Base-by-base conservation (phyloP, 2,329 filamentous ascomycete species). In the Lasiodiplodia sp. region DNA sequence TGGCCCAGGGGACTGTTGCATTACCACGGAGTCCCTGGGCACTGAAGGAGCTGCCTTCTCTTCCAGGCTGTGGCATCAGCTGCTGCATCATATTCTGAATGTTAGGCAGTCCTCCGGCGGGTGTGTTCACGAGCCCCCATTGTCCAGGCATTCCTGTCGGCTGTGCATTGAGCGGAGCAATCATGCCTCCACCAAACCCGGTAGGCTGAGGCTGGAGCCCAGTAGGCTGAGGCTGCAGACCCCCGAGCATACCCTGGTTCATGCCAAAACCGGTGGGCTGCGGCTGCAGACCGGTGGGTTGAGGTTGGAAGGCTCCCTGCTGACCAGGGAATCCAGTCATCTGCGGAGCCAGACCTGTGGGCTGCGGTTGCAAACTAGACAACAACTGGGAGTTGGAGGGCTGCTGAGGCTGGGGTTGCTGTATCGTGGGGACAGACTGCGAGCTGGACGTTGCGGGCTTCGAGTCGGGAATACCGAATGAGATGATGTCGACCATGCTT, bases 401-500 rank as follows among this genome's bases (percentile, higher is more conserved):
- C 78, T 95, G 92, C 70, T 85, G 83, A n/a, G 84, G 83, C 68
- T 85, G 82, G 8, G 84, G 83, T 70, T 85, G 83, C 72, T 84
- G 82, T 18, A 85, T 84, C 3, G 77, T 76, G 6, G 87, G 86
- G n/a, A 82, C 80, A 3, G 82, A 82, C 28, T 81, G 78, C 16
- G 82, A 80, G 74, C 68, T n/a, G 86, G 80, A 16, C 83, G 60
- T 38, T 23, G 44, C 25, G 3, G 83, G 28, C 21, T 25, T 60
- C 34, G 95, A 91, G 72, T 99, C 96, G 0, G 88, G 89, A 28
- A 97, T 88, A 73, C 91, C 93, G 78, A 99, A 99, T 69, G 94
- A 97, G 77, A 99, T 99, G 68, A 99, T 99, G 77, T 99, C 96
- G 51, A 99, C 96, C 94, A 99, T 98, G 81, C 96, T 97, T 3